A percentile compares a stretch with the other conserved stretches of the same genome.
Conservation (phyloP, 2,329 filamentous ascomycete genomes). For the Thelonectria discophora region DNA sequence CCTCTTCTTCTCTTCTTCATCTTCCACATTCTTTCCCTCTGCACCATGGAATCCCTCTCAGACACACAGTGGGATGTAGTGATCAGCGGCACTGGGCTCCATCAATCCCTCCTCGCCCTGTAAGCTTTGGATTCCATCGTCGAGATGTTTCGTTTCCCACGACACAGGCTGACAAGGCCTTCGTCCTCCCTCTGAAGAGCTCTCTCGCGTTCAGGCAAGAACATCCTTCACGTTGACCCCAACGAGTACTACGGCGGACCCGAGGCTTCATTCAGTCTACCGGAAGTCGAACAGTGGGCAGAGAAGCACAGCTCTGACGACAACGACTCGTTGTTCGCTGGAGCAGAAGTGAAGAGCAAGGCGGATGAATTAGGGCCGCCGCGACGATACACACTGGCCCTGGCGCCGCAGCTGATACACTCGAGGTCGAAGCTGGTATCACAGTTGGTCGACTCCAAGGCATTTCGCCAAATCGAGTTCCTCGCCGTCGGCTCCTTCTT, state of each 20-base stretch:
- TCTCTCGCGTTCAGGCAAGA: conserved; percentile 90
- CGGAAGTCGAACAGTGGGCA: conserved; percentile 82
- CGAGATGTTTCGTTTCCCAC: conserved; percentile 38
- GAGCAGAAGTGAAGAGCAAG: conserved; percentile 49
- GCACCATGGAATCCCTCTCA: conserved; percentile 75
- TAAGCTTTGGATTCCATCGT: conserved; percentile 58
- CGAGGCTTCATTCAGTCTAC: conserved; percentile 85
- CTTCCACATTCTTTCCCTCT: conserved; percentile 28
- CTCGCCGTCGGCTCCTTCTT: conserved; percentile 93
- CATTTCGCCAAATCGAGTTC: conserved; percentile 91
- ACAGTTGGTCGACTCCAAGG: conserved; percentile 86
- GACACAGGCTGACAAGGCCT: conserved; percentile 46
- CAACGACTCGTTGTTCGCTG: conserved; percentile 40
- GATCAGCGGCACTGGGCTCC: conserved; percentile 80
- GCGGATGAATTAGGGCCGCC: conserved; percentile 64
- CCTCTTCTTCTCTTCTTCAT: conserved; percentile 22
- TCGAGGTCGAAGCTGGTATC: conserved; percentile 80
- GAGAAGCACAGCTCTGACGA: conserved; percentile 46
- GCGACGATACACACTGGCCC: conserved; percentile 81
- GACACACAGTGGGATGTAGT: conserved; percentile 82
- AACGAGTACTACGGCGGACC: conserved; percentile 89
- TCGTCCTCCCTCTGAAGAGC: conserved; percentile 68
- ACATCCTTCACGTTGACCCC: conserved; percentile 86
- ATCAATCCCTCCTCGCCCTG: conserved; percentile 83
- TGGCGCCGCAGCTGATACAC: conserved; percentile 89